These are phyloP conservation scores for Alternaria ventricosa DNA, from an alignment of 2,329 filamentous ascomycete species.

Conservation along the genomic window DNA sequence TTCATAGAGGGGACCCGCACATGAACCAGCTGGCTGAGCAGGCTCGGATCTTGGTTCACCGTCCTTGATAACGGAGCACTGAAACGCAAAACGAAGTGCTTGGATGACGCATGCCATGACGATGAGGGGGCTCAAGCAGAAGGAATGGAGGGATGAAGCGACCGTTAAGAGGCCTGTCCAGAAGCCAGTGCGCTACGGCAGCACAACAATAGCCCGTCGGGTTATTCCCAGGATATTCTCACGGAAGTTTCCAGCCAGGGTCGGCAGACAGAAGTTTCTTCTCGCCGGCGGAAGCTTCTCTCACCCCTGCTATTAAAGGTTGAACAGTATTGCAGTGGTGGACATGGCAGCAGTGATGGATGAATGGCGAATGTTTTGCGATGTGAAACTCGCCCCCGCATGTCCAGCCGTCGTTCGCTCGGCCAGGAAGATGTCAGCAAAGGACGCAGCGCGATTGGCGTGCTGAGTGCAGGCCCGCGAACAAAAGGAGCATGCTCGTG, in stretches of 20 bases:
- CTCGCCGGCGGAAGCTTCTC: not conserved
- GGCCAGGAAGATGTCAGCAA: not conserved
- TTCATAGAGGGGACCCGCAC: conserved; percentile 3
- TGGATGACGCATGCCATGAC: conserved; percentile 1
- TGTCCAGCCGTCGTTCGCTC: not conserved
- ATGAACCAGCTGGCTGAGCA: not conserved
- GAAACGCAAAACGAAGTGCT: conserved; percentile 1
- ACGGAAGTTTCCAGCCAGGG: not conserved
- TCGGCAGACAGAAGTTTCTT: not conserved
- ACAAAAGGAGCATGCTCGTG: not conserved
- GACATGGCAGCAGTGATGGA: not conserved
- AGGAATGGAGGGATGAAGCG: conserved; percentile 5
- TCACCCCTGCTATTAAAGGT: not conserved
- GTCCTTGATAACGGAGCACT: not conserved
- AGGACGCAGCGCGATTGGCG: not conserved
- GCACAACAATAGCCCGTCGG: conserved; percentile 9
- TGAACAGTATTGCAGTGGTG: not conserved
- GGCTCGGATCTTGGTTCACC: not conserved
- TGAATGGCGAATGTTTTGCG: not conserved
- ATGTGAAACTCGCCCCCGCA: conserved; percentile 5
- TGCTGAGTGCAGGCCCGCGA: not conserved
- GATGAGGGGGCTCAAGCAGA: not conserved
- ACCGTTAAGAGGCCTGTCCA: conserved; percentile 9
- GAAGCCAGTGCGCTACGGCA: conserved; percentile 1
- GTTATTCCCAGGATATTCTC: not conserved